These are phyloP conservation scores for Colletotrichum sp. DNA, from an alignment of 2,329 filamentous ascomycete species.

Conservation along the genomic window DNA sequence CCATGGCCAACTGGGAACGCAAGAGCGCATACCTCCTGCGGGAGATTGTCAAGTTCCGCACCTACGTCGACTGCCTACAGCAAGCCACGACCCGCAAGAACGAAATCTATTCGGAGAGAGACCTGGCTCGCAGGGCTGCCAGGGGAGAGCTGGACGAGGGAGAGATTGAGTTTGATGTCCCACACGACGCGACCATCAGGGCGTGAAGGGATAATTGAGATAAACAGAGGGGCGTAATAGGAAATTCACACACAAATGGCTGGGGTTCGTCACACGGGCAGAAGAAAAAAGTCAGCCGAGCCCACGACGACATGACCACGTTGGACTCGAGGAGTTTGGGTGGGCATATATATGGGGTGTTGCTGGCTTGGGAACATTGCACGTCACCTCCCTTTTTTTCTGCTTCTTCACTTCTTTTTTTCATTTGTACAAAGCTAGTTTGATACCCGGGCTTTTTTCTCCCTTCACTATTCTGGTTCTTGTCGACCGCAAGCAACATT, in stretches of 20 bases:
- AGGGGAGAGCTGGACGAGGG: constrained; percentile 49
- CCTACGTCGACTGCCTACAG: constrained; percentile 86
- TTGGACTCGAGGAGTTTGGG: constrained; percentile 7
- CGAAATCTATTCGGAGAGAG: constrained; percentile 71
- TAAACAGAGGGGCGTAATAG: constrained; percentile 12
- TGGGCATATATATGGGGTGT: not conserved
- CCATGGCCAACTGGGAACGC: constrained; percentile 96
- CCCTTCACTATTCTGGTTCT: not conserved
- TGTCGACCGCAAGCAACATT: not conserved
- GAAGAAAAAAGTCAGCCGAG: not conserved
- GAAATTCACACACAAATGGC: not conserved
- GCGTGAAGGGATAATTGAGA: not conserved
- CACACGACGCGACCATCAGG: constrained; percentile 38
- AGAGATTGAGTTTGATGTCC: constrained; percentile 39
- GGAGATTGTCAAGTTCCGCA: constrained; percentile 96
- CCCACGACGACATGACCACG: constrained; percentile 13
- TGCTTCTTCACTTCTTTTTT: not conserved
- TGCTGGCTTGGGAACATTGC: not conserved
- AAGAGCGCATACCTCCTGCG: constrained; percentile 90
- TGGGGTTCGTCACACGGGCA: not conserved
- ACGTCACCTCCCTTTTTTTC: not conserved
- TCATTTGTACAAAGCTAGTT: constrained; percentile 16
- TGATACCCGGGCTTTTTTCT: constrained; percentile 17
- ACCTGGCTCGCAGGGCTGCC: constrained; percentile 53
- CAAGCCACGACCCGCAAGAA: constrained; percentile 73